Evolutionary conservation across 768 basidiomycete species (phyloP).

Genomic region (Daedaleopsis sinensis): DNA sequence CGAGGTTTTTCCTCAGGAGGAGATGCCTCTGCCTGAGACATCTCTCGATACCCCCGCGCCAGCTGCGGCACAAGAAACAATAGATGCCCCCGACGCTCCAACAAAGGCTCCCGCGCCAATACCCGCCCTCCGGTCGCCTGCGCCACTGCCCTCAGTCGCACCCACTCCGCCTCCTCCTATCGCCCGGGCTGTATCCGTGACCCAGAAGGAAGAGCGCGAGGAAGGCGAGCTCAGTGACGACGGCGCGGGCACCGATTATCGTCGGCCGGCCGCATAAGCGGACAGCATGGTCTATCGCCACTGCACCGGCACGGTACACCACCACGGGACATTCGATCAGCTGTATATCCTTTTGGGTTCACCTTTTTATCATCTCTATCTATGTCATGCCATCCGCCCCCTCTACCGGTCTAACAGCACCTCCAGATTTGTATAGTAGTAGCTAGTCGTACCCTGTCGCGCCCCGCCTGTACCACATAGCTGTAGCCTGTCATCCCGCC

Average conservation of each 20-base stretch:
- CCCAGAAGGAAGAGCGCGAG: slow-evolving; percentile 24
- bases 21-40: neutral
- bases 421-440: slow-evolving; percentile 13
- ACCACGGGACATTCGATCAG: neutral
- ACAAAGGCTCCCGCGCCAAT: neutral
- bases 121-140: neutral
- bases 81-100: neutral
- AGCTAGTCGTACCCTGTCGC: slow-evolving; percentile 13
- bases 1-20: neutral
- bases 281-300: neutral
- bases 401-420: neutral
- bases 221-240: slow-evolving; percentile 29
- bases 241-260: neutral
- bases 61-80: neutral
- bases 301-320: neutral
- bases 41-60: neutral
- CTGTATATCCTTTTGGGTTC: slow-evolving; percentile 1
- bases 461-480: slow-evolving; percentile 19
- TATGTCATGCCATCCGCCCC: neutral
- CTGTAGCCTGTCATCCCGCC: slow-evolving; percentile 15
- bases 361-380: neutral
- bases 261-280: neutral
- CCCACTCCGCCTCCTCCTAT: slow-evolving; percentile 2
- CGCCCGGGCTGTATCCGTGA: neutral
- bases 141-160: neutral